Evolutionary conservation across 2,329 filamentous ascomycete genomes (phyloP), one percentile per base, ranked within the genome.

Genomic region (Teratosphaeria viscida): DNA sequence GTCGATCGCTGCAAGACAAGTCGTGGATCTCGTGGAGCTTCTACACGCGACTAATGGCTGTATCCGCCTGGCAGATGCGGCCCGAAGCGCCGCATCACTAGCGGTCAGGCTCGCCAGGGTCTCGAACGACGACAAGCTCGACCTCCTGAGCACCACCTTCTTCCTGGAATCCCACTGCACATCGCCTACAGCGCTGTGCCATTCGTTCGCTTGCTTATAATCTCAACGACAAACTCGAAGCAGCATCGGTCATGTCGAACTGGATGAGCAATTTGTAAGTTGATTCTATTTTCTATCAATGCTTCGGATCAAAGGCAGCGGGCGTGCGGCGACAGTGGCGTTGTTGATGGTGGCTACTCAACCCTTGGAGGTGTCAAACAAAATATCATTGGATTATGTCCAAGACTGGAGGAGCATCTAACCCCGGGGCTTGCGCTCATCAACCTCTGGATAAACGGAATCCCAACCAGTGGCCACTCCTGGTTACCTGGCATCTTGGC

Each of bases 211-310:
- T 49, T 23, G 2, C 3, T 23, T 6, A 49, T 8, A 16, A 4
- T 10, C 1, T n/a, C 5, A 49, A 23, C 8, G 4, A 49, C n/a
- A 49, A 19, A 49, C 16, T 32, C 43, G 19, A 23, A 23, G 3
- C 43, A 49, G 43, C 43, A 49, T 23, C 27, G 49, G 64, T 19
- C 27, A 72, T 73, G 71, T 68, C 71, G 58, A 71, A 69, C 63
- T 73, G 71, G 70, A 72, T 73, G 70, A 73, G 71, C 67, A 72
- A 71, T 61, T 63, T 73, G 71, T 73, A 63, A 70, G 71, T 72
- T 62, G 57, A 32, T 12, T 54, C 5, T 34, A 54, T 14, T 37
- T 54, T 26, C n/a, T 54, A 12, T 54, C 12, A 54, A 49, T 49
- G 43, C 19, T 49, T 49, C 16, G 43, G n/a, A 23, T 10, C 16